phyloP scores from a whole-genome alignment of 208 protist genomes.

The Phytomonas sp. region DNA sequence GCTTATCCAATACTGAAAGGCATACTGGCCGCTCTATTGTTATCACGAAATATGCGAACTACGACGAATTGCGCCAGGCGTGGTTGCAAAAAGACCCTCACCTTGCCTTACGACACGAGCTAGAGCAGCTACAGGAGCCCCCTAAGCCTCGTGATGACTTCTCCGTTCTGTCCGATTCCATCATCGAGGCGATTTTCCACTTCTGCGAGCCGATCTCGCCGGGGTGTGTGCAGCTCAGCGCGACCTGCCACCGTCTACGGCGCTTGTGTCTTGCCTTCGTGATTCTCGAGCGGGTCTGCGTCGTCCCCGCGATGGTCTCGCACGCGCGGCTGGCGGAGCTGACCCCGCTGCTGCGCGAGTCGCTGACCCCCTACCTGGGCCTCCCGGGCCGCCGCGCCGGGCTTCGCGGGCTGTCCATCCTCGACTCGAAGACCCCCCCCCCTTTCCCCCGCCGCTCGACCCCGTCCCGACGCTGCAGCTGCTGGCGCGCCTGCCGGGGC shows the following conservation, averaged over 20 bases:
- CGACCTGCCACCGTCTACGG: slow-evolving; percentile 44
- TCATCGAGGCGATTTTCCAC: slow-evolving; percentile 24
- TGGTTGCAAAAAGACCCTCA: neutral
- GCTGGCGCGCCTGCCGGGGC: slow-evolving; percentile 26
- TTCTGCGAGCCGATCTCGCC: slow-evolving; percentile 20
- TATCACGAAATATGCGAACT: neutral
- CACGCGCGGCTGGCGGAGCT: slow-evolving; percentile 12
- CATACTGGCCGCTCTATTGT: neutral
- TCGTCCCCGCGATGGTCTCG: slow-evolving; percentile 37
- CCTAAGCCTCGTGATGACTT: slow-evolving; percentile 39
- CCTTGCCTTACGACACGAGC: slow-evolving; percentile 14
- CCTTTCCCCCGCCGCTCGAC: slow-evolving; percentile 13
- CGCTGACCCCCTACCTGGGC: slow-evolving; percentile 26
- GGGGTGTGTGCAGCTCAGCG: slow-evolving; percentile 23
- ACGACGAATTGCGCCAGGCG: neutral
- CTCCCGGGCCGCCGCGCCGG: slow-evolving; percentile 22
- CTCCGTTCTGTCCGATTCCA: slow-evolving; percentile 21
- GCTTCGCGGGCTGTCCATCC: neutral
- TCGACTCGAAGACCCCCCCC: neutral
- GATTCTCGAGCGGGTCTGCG: slow-evolving; percentile 18
- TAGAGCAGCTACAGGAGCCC: slow-evolving; percentile 24
- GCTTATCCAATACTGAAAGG: neutral
- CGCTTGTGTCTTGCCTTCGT: slow-evolving; percentile 15
- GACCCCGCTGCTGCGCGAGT: slow-evolving; percentile 13
- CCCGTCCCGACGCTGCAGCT: slow-evolving; percentile 30